phyloP scores from a whole-genome alignment of 2,329 filamentous ascomycete genomes.

The Didymella segeticola region DNA sequence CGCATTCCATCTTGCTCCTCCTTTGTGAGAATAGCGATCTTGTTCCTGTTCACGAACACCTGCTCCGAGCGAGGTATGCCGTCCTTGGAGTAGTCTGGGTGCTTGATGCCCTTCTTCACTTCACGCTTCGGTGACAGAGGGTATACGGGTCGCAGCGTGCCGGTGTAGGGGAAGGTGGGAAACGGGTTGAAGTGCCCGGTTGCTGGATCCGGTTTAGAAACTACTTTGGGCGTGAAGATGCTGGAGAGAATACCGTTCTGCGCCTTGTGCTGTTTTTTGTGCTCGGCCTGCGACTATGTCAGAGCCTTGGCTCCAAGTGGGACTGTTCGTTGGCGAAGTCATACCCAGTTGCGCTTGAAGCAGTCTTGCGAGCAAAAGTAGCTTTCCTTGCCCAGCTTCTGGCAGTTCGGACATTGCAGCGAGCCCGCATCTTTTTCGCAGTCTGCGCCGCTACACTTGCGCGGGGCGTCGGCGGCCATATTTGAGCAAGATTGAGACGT shows the following conservation, averaged over 20 bases:
- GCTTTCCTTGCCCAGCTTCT: conserved; percentile 88
- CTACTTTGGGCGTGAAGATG: conserved; percentile 77
- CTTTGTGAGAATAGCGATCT: conserved; percentile 81
- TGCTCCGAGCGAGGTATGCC: conserved; percentile 75
- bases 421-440: conserved; percentile 86
- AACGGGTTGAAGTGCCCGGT: conserved; percentile 92
- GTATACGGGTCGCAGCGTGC: conserved; percentile 83
- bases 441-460: conserved; percentile 80
- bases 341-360: conserved; percentile 98
- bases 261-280: conserved; percentile 85
- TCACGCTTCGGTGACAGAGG: conserved; percentile 48
- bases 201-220: conserved; percentile 91
- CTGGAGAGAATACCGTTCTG: conserved; percentile 77
- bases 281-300: conserved; percentile 66
- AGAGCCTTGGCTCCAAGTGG: conserved; percentile 22
- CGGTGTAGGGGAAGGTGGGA: conserved; percentile 83
- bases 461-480: conserved; percentile 56
- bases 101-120: conserved; percentile 79
- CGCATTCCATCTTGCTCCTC: conserved; percentile 88
- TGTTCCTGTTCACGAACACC: conserved; percentile 73
- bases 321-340: conserved; percentile 26
- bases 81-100: conserved; percentile 87
- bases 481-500: background rate
- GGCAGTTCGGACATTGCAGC: conserved; percentile 92
- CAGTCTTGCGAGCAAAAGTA: conserved; percentile 99